These are phyloP conservation scores for Zanthoxylum bungeanum DNA, from an alignment of 345 rosid genomes.

Conservation along the genomic window DNA sequence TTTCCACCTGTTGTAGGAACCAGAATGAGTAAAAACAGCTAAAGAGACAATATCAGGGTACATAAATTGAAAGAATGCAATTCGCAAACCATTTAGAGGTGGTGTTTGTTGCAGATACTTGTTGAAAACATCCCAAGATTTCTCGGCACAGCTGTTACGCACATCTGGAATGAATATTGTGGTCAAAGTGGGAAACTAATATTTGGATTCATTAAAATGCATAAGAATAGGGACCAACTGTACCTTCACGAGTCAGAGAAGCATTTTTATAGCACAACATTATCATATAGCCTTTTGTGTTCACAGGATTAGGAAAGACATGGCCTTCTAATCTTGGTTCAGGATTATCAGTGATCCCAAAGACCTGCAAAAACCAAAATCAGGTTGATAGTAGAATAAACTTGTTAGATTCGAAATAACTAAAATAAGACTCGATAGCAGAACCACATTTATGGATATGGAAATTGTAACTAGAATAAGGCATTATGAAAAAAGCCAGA, in stretches of 20 bases:
- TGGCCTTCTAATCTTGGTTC: slow-evolving; percentile 86
- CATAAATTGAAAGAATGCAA: not conserved
- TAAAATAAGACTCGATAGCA: not conserved
- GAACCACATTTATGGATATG: not conserved
- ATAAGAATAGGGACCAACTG: not conserved
- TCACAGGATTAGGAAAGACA: slow-evolving; percentile 85
- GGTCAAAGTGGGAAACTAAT: not conserved
- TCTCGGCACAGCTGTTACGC: slow-evolving; percentile 58
- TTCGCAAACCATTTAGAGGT: slow-evolving; percentile 66
- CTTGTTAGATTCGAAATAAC: not conserved
- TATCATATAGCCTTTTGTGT: slow-evolving; percentile 88
- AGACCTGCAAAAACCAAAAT: slow-evolving; percentile 50
- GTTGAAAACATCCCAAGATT: slow-evolving; percentile 82
- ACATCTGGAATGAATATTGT: slow-evolving; percentile 39
- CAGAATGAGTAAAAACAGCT: slow-evolving; percentile 24
- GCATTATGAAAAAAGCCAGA: not conserved
- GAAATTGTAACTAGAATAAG: not conserved
- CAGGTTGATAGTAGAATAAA: slow-evolving; percentile 7
- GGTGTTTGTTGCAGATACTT: slow-evolving; percentile 66
- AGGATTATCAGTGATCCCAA: slow-evolving; percentile 76
- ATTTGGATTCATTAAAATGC: slow-evolving; percentile 4
- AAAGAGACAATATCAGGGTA: slow-evolving; percentile 2
- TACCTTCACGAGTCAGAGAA: slow-evolving; percentile 95
- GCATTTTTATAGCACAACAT: slow-evolving; percentile 88
- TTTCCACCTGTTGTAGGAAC: slow-evolving; percentile 59